Evolutionary conservation across 805 yeast species (phyloP).

Genomic region (Torulaspora delbrueckii): DNA sequence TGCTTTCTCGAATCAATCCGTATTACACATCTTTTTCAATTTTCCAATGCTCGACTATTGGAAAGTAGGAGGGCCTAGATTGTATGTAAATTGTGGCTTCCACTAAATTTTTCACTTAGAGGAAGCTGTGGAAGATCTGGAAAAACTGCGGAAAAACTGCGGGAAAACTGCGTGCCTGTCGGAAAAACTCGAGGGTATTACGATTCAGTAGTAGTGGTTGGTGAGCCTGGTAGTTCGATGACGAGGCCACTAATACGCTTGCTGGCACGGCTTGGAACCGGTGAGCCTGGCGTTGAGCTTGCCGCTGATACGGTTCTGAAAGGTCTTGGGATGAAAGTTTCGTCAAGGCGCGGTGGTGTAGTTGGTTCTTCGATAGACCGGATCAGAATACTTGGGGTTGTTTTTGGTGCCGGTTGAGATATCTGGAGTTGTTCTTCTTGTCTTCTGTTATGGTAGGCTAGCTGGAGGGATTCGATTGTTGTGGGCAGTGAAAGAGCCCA

Average conservation of each 20-base stretch:
- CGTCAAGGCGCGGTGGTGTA: conserved; percentile 1
- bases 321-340: conserved; percentile 22
- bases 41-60: neutral
- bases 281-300: conserved; percentile 6
- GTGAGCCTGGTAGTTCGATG: conserved; percentile 1
- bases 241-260: conserved; percentile 6
- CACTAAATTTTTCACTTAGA: conserved; percentile 1
- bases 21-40: neutral
- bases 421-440: neutral
- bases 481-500: neutral
- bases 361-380: neutral
- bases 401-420: neutral
- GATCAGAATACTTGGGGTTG: conserved; percentile 4
- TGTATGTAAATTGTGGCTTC: neutral
- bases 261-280: conserved; percentile 1
- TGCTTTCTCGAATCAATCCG: neutral
- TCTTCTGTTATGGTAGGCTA: neutral
- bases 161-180: conserved; percentile 2
- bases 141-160: neutral
- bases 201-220: neutral
- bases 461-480: neutral
- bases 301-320: conserved; percentile 20
- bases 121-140: neutral
- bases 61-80: neutral
- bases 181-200: neutral